Evolutionary conservation across 2,329 filamentous ascomycete genomes (phyloP).

Genomic region (Chaetomiaceae sp.): DNA sequence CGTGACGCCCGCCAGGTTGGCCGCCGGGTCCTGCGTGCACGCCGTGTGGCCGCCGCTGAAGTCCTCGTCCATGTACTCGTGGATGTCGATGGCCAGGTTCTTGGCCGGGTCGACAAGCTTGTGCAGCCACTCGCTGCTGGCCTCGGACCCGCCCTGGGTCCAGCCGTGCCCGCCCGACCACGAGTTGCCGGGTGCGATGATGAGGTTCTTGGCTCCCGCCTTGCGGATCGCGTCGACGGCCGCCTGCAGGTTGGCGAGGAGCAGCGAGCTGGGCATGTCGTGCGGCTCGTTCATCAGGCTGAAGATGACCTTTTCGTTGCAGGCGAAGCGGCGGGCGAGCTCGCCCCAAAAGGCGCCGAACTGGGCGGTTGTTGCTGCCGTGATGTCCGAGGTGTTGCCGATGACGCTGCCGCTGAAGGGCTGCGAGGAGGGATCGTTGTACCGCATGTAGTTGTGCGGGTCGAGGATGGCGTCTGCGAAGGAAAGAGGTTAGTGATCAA

Average conservation of each 20-base stretch:
- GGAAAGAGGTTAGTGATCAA: not conserved
- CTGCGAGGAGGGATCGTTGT: constrained; percentile 46
- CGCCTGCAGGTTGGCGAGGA: constrained; percentile 45
- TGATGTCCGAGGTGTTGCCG: constrained; percentile 40
- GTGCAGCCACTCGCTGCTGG: constrained; percentile 36
- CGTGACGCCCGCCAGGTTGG: constrained; percentile 39
- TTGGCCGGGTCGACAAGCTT: constrained; percentile 41
- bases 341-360: constrained; percentile 47
- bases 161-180: constrained; percentile 46
- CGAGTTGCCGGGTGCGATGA: constrained; percentile 45
- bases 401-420: constrained; percentile 46
- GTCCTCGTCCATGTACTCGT: constrained; percentile 48
- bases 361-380: constrained; percentile 42
- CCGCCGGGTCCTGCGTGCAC: constrained; percentile 37
- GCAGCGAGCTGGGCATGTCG: constrained; percentile 42
- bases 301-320: constrained; percentile 45
- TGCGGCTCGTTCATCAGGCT: constrained; percentile 49
- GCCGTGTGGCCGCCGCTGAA: constrained; percentile 40
- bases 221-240: constrained; percentile 42
- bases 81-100: constrained; percentile 47
- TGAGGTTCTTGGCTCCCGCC: constrained; percentile 41
- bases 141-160: constrained; percentile 38
- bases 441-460: constrained; percentile 51
- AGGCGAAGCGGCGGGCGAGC: constrained; percentile 41
- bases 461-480: constrained; percentile 41